Conservation (phyloP, 192 early-diverging fungal genomes). For the Oehlia diaphana region DNA sequence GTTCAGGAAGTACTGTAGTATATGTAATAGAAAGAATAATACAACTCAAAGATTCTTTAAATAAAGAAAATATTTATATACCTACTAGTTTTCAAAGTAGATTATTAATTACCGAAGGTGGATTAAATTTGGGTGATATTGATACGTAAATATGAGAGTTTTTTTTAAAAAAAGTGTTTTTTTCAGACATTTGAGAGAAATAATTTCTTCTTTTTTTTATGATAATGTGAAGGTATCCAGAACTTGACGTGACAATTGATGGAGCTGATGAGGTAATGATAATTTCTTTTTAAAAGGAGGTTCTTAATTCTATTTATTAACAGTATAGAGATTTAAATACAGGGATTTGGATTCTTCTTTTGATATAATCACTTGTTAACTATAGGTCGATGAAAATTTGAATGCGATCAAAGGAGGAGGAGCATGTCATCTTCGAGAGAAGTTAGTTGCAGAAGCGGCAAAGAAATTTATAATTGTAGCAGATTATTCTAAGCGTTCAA, state of each 20-base stretch:
- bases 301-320: neutral
- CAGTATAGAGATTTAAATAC: neutral
- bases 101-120: constrained; percentile 79
- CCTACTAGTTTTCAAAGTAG: constrained; percentile 93
- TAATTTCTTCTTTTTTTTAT: constrained; percentile 4
- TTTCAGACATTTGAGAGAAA: neutral
- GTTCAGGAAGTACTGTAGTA: constrained; percentile 85
- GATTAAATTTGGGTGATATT: constrained; percentile 73
- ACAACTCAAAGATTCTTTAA: constrained; percentile 60
- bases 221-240: constrained; percentile 51
- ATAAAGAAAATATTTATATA: constrained; percentile 73
- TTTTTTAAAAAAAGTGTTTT: neutral
- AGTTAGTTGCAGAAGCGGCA: constrained; percentile 84
- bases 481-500: constrained; percentile 86
- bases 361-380: neutral
- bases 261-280: constrained; percentile 76
- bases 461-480: constrained; percentile 87
- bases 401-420: constrained; percentile 97
- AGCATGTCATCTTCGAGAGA: constrained; percentile 91
- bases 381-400: constrained; percentile 73
- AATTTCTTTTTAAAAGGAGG: neutral
- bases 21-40: constrained; percentile 82
- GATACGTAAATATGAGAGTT: constrained; percentile 61
- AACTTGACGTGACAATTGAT: constrained; percentile 89
- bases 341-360: neutral